Evolutionary conservation across 768 basidiomycete species (phyloP).

Genomic region (Rhodotorula sphaerocarpa): DNA sequence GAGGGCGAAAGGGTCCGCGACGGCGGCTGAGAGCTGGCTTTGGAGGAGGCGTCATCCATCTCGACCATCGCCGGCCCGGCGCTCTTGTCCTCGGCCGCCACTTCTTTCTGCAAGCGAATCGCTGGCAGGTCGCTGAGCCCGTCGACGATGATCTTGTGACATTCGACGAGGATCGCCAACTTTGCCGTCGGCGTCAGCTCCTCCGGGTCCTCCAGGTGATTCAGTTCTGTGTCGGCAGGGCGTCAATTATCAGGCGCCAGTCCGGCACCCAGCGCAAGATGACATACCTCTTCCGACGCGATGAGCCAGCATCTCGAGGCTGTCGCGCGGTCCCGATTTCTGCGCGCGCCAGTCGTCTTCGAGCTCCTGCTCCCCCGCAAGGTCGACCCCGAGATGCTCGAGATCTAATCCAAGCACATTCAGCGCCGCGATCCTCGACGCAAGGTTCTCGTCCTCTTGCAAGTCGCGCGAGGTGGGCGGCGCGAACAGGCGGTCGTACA

Average conservation of each 20-base stretch:
- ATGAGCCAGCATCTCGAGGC: constrained; percentile 52
- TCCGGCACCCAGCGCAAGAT: constrained; percentile 50
- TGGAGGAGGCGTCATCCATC: constrained; percentile 37
- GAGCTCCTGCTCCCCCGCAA: constrained; percentile 48
- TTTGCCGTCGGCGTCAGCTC: constrained; percentile 67
- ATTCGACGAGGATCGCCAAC: constrained; percentile 65
- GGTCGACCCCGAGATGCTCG: constrained; percentile 79
- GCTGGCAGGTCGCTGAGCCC: constrained; percentile 36
- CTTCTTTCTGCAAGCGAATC: constrained; percentile 36
- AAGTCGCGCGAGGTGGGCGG: constrained; percentile 67
- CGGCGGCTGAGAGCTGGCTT: constrained; percentile 17
- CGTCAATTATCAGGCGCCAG: not conserved
- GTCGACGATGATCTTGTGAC: constrained; percentile 71
- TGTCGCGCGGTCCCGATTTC: constrained; percentile 40
- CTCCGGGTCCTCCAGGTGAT: constrained; percentile 48
- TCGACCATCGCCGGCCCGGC: constrained; percentile 18
- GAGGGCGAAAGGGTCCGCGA: constrained; percentile 20
- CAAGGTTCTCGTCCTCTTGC: constrained; percentile 80
- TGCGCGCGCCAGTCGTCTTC: constrained; percentile 44
- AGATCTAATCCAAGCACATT: constrained; percentile 82
- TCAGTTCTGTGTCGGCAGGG: constrained; percentile 47
- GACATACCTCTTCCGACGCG: constrained; percentile 58
- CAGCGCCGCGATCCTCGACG: constrained; percentile 79
- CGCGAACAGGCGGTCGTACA: constrained; percentile 84
- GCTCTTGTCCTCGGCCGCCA: not conserved